Percentiles rank a stretch among this genome's conserved stretches.
Conservation (phyloP, 352 stramenopile species). For the Pythium monospermum region DNA sequence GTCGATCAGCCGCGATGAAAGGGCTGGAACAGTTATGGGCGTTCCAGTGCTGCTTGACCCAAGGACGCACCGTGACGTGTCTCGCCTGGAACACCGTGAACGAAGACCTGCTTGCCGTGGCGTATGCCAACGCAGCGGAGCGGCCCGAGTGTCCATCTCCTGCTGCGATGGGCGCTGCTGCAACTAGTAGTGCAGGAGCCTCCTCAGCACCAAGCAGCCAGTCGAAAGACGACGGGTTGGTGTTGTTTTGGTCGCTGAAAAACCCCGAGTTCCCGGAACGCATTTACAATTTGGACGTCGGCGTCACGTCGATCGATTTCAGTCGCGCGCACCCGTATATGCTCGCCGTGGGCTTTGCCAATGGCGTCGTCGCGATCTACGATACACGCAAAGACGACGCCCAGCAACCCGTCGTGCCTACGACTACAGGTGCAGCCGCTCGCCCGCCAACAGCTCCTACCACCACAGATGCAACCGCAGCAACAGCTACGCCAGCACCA, state of each 20-base stretch:
- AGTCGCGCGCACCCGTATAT: slow-evolving; percentile 82
- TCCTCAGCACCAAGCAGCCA: background rate
- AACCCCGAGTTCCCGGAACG: slow-evolving; percentile 91
- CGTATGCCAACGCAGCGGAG: slow-evolving; percentile 48
- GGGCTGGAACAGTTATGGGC: slow-evolving; percentile 78
- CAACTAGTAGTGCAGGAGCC: background rate
- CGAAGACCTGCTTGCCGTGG: slow-evolving; percentile 88
- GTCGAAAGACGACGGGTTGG: slow-evolving; percentile 37
- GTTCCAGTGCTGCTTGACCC: slow-evolving; percentile 63
- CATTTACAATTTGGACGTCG: slow-evolving; percentile 69
- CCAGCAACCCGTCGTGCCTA: background rate
- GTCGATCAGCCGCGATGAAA: too few relatives aligned
- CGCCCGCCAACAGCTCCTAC: slow-evolving; percentile 7
- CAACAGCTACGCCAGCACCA: background rate
- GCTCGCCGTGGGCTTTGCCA: slow-evolving; percentile 84
- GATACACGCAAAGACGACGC: slow-evolving; percentile 78
- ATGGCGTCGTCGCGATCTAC: slow-evolving; percentile 90
- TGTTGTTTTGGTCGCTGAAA: slow-evolving; percentile 93
- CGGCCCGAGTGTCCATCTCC: slow-evolving; percentile 6
- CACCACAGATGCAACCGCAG: background rate
- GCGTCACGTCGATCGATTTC: slow-evolving; percentile 89
- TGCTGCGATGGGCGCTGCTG: slow-evolving; percentile 3
- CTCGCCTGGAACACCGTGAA: slow-evolving; percentile 87
- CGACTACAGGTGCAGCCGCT: background rate
- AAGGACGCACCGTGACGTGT: slow-evolving; percentile 54